These are phyloP conservation scores for Oryza coarctata DNA, from an alignment of 176 grass and related monocot genomes.

Conservation along the genomic window DNA sequence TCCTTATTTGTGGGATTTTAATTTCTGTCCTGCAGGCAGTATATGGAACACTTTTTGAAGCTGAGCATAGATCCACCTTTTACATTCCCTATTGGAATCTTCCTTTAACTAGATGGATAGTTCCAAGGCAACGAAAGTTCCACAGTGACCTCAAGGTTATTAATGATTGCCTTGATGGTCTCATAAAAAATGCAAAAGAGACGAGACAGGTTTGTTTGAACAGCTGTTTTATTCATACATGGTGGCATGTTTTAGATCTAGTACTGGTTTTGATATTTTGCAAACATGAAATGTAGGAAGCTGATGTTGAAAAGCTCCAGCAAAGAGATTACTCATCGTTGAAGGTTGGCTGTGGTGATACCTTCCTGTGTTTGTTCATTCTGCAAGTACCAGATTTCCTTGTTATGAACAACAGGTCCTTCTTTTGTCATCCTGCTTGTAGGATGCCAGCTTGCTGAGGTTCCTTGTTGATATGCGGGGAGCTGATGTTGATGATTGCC, in stretches of 20 bases:
- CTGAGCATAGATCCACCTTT: constrained; percentile 94
- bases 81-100: constrained; percentile 99
- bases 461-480: constrained; percentile 99
- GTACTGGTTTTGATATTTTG: constrained; percentile 20
- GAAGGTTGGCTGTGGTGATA: constrained; percentile 56
- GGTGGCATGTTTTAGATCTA: constrained; percentile 15
- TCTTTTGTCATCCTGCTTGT: constrained; percentile 26
- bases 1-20: neutral
- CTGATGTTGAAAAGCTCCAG: constrained; percentile 96
- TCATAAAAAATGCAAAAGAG: constrained; percentile 96
- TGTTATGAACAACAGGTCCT: constrained; percentile 1
- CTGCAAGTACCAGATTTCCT: neutral
- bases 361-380: constrained; percentile 25
- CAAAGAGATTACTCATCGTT: constrained; percentile 93
- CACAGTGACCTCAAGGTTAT: constrained; percentile 86
- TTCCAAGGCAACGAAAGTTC: constrained; percentile 87
- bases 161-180: constrained; percentile 83
- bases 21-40: constrained; percentile 61
- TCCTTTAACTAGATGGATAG: constrained; percentile 82
- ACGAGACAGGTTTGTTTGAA: constrained; percentile 70
- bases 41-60: constrained; percentile 97
- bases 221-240: neutral
- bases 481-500: constrained; percentile 87
- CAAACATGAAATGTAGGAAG: constrained; percentile 52
- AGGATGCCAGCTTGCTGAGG: constrained; percentile 90